phyloP scores from a whole-genome alignment of 2,329 filamentous ascomycete genomes.

The Alternaria metachromatica region DNA sequence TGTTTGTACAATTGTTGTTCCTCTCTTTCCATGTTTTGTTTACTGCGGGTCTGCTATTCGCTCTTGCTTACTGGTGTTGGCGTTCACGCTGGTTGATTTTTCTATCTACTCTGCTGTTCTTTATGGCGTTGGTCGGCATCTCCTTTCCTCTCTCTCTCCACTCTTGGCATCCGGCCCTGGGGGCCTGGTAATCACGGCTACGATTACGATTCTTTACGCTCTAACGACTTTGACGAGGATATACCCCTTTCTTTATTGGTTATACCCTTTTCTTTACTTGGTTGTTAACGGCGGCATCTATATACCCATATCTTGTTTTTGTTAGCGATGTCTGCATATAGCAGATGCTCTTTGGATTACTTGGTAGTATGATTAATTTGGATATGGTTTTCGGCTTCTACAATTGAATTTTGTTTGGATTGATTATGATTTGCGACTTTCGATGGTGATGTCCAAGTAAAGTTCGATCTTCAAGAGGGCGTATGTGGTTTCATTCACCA shows the following conservation, averaged over 20 bases:
- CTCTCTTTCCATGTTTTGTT: background rate
- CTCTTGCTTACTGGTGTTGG: background rate
- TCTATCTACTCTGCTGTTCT: background rate
- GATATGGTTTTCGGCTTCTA: slow-evolving; percentile 1
- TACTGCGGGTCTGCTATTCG: background rate
- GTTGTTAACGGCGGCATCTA: slow-evolving; percentile 10
- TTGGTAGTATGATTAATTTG: slow-evolving; percentile 1
- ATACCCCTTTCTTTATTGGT: slow-evolving; percentile 9
- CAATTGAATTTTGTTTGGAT: background rate
- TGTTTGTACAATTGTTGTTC: slow-evolving; percentile 4
- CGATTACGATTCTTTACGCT: slow-evolving; percentile 13
- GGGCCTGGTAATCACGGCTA: slow-evolving; percentile 12
- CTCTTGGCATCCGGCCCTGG: slow-evolving; percentile 5
- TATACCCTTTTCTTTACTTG: background rate
- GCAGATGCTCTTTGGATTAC: background rate
- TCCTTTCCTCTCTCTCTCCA: slow-evolving; percentile 2
- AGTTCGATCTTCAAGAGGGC: background rate
- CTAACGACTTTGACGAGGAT: slow-evolving; percentile 13
- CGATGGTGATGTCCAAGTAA: background rate
- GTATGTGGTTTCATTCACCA: background rate
- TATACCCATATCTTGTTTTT: slow-evolving; percentile 12
- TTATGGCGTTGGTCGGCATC: background rate
- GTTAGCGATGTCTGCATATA: background rate
- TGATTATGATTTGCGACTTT: background rate
- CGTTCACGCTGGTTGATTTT: background rate